These are phyloP conservation scores for Moesziomyces aphidis DNA, from an alignment of 1,284 basidiomycete genomes.

Conservation along the genomic window DNA sequence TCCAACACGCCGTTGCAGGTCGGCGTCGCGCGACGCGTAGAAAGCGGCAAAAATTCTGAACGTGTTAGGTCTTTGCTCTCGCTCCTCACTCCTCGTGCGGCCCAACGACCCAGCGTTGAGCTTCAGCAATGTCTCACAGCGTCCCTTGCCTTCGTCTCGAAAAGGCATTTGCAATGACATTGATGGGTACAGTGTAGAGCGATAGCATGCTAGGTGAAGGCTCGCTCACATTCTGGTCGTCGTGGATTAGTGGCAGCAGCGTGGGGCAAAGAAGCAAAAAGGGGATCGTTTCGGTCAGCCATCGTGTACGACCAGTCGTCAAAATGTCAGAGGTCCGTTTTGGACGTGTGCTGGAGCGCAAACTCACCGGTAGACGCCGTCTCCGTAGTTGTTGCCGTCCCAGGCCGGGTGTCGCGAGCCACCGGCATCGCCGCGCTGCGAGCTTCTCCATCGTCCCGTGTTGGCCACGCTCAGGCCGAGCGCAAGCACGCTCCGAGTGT, in stretches of 20 bases:
- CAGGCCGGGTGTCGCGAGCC: slow-evolving; percentile 55
- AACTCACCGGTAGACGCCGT: slow-evolving; percentile 48
- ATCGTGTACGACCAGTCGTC: not conserved
- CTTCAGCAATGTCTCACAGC: too few relatives aligned
- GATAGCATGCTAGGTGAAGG: not conserved
- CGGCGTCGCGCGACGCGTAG: slow-evolving; percentile 40
- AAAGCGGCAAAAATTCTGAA: not conserved
- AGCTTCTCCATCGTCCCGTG: slow-evolving; percentile 59
- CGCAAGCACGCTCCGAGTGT: slow-evolving; percentile 88
- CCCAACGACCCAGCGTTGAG: too few relatives aligned
- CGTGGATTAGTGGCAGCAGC: not conserved
- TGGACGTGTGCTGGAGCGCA: too few relatives aligned
- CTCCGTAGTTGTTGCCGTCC: slow-evolving; percentile 58
- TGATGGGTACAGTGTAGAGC: not conserved
- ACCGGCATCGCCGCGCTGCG: slow-evolving; percentile 33
- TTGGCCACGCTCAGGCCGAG: slow-evolving; percentile 81
- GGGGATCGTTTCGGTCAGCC: not conserved
- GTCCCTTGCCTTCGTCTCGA: not conserved
- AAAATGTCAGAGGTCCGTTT: too few relatives aligned
- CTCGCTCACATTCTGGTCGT: not conserved
- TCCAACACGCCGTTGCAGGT: slow-evolving; percentile 27
- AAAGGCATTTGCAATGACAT: not conserved
- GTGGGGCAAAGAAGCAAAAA: not conserved
- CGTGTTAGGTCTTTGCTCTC: slow-evolving; percentile 9
- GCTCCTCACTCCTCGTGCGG: too few relatives aligned